These are phyloP conservation scores for Neurospora terricola DNA, from an alignment of 495 filamentous ascomycete genomes.

Conservation along the genomic window DNA sequence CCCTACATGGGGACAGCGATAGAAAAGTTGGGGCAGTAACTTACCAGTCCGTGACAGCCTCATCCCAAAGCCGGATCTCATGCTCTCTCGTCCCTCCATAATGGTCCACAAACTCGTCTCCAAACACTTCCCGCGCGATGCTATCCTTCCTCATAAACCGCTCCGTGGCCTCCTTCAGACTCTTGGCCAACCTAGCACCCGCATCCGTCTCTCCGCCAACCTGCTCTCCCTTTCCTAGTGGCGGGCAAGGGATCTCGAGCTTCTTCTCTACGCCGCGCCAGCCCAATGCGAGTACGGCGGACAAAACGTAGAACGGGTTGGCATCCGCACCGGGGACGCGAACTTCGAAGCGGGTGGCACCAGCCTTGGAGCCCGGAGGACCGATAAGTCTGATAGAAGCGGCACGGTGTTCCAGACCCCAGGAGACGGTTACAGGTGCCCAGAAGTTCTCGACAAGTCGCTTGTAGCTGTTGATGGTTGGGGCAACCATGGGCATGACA, in stretches of 20 bases:
- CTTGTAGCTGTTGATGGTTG: slow-evolving; percentile 95
- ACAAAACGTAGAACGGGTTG: slow-evolving; percentile 81
- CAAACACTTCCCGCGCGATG: slow-evolving; percentile 83
- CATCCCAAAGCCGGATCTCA: slow-evolving; percentile 85
- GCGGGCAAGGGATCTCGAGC: slow-evolving; percentile 70
- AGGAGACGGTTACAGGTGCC: slow-evolving; percentile 94
- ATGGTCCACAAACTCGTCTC: slow-evolving; percentile 91
- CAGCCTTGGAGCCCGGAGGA: slow-evolving; percentile 70
- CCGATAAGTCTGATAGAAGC: slow-evolving; percentile 84
- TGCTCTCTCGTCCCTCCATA: slow-evolving; percentile 89
- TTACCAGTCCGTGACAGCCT: slow-evolving; percentile 89
- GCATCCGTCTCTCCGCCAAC: slow-evolving; percentile 58
- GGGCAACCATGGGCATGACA: slow-evolving; percentile 89
- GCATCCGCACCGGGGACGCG: slow-evolving; percentile 85
- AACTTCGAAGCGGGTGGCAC: slow-evolving; percentile 85
- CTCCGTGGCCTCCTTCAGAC: slow-evolving; percentile 67
- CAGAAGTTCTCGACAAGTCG: slow-evolving; percentile 97
- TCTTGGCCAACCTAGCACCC: slow-evolving; percentile 69
- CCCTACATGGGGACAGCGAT: neutral
- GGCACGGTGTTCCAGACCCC: slow-evolving; percentile 91
- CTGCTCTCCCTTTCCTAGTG: slow-evolving; percentile 72
- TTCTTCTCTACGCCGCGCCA: slow-evolving; percentile 88
- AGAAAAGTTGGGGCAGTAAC: slow-evolving; percentile 12
- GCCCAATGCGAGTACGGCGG: slow-evolving; percentile 74
- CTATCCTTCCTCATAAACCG: slow-evolving; percentile 65